Evolutionary conservation across 352 stramenopile species (phyloP).

Genomic region (Pythium vanterpoolii): DNA sequence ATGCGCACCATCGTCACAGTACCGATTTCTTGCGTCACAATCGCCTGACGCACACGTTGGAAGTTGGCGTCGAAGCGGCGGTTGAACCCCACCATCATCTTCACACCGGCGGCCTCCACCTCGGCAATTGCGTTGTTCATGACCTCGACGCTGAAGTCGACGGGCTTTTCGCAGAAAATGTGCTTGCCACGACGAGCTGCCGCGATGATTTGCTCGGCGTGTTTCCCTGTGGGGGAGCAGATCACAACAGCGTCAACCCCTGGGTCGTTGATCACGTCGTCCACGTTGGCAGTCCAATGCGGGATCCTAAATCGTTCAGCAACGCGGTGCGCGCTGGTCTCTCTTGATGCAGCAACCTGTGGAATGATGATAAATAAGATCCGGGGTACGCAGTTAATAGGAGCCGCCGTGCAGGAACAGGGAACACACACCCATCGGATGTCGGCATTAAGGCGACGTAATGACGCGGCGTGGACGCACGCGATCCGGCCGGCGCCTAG

Average conservation of each 20-base stretch:
- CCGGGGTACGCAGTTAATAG: no score
- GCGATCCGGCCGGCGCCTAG: conserved; percentile 69
- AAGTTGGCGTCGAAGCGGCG: conserved; percentile 95
- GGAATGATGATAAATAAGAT: no score
- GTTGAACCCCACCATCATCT: conserved; percentile 95
- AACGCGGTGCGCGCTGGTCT: conserved; percentile 30
- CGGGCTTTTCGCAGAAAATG: conserved; percentile 96
- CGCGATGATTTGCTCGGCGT: conserved; percentile 95
- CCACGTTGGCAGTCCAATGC: conserved; percentile 66
- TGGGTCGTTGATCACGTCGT: conserved; percentile 91
- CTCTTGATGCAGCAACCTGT: conserved; percentile 35
- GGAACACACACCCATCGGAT: conserved; percentile 41
- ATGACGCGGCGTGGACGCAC: conserved; percentile 48
- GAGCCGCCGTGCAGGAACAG: no score
- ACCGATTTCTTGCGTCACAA: conserved; percentile 87
- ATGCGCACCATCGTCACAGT: conserved; percentile 84
- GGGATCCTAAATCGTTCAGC: conserved; percentile 47
- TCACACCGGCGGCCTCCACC: conserved; percentile 65
- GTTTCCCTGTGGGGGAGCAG: conserved; percentile 92
- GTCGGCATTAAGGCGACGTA: conserved; percentile 44
- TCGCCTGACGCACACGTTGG: conserved; percentile 75
- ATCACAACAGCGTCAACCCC: conserved; percentile 96
- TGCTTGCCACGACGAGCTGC: conserved; percentile 91
- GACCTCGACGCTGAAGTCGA: conserved; percentile 87
- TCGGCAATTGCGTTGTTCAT: conserved; percentile 56